A percentile compares a stretch with the other conserved stretches of the same genome.
Conservation (phyloP, 2,329 filamentous ascomycete species). For the Fusarium tricinctum region DNA sequence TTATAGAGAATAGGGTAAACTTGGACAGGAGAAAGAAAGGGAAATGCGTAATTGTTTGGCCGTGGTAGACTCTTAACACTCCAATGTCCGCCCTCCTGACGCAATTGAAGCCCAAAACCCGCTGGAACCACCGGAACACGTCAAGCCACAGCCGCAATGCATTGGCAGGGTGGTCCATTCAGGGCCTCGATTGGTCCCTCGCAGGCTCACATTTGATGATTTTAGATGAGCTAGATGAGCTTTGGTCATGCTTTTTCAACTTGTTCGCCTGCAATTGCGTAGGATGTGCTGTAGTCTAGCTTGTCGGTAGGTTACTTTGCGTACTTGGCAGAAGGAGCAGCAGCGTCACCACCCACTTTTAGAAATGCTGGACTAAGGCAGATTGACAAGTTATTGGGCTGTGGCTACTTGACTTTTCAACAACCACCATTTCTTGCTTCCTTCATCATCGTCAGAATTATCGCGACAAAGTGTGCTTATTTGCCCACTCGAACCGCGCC, state of each 20-base stretch:
- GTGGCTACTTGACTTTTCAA: constrained; percentile 40
- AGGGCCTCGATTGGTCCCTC: constrained; percentile 25
- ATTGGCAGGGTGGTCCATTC: constrained; percentile 12
- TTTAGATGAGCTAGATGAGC: constrained; percentile 30
- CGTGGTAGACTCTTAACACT: not conserved
- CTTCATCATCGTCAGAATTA: constrained; percentile 40
- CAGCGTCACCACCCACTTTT: constrained; percentile 45
- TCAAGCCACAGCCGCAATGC: constrained; percentile 45
- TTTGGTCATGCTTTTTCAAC: constrained; percentile 11
- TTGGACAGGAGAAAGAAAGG: not conserved
- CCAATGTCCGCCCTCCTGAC: constrained; percentile 21
- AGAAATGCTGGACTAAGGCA: constrained; percentile 36
- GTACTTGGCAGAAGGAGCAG: constrained; percentile 39
- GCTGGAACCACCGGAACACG: constrained; percentile 41
- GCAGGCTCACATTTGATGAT: constrained; percentile 11
- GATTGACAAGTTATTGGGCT: constrained; percentile 2
- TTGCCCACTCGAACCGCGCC: constrained; percentile 30
- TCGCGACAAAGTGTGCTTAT: constrained; percentile 41
- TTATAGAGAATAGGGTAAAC: not conserved
- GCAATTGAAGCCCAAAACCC: constrained; percentile 27
- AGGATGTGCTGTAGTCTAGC: constrained; percentile 14
- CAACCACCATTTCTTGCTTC: constrained; percentile 44
- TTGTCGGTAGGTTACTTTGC: constrained; percentile 4
- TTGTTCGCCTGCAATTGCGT: constrained; percentile 21
- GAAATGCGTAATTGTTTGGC: not conserved